Conservation (phyloP, 352 stramenopile species). For the Phytophthora quininea region DNA sequence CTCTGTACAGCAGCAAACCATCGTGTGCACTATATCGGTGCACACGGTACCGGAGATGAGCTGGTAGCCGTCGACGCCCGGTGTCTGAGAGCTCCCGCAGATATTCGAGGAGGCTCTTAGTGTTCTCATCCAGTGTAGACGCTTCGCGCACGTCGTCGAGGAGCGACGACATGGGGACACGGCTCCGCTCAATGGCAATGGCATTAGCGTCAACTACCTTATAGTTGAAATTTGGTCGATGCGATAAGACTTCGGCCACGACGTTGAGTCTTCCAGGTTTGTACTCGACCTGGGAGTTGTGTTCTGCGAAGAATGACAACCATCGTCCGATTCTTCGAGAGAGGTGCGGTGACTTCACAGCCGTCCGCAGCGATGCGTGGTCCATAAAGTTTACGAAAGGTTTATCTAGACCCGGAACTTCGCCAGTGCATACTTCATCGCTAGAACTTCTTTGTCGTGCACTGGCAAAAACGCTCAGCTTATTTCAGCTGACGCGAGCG, state of each 20-base stretch:
- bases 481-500: constrained; percentile 22
- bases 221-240: not conserved
- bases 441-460: not conserved
- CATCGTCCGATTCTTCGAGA: not conserved
- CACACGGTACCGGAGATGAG: constrained; percentile 3
- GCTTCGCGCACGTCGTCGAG: not conserved
- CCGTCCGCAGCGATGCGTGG: not conserved
- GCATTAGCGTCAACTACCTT: not conserved
- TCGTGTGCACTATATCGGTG: constrained; percentile 6
- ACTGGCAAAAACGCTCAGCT: not conserved
- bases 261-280: constrained; percentile 21
- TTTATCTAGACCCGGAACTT: not conserved
- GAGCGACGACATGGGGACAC: not conserved
- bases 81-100: not conserved
- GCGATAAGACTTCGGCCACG: constrained; percentile 5
- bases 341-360: not conserved
- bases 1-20: constrained; percentile 11
- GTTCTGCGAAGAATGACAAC: not conserved
- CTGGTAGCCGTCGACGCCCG: not conserved
- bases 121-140: not conserved
- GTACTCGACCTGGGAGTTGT: not conserved
- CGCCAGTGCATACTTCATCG: not conserved
- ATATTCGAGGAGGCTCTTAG: not conserved
- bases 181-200: not conserved
- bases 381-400: not conserved